A percentile compares a stretch with the other conserved stretches of the same genome.
These are phyloP conservation scores for Collybiopsis luxurians DNA, from an alignment of 768 basidiomycete genomes.

Conservation along the genomic window DNA sequence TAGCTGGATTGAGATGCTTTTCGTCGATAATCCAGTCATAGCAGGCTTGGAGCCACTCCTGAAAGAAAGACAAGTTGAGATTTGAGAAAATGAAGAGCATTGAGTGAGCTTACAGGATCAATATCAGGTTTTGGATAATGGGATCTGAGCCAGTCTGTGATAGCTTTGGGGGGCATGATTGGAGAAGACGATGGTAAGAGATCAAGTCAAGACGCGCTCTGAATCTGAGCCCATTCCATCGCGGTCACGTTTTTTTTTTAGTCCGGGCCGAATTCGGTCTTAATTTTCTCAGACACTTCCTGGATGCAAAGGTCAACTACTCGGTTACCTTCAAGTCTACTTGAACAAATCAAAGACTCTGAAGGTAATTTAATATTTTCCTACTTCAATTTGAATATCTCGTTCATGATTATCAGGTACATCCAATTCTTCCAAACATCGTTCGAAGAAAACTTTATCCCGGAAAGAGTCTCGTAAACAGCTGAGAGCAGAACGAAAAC, in stretches of 20 bases:
- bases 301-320: conserved; percentile 41
- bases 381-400: too few relatives aligned
- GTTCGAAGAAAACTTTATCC: conserved; percentile 24
- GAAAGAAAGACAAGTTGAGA: conserved; percentile 8
- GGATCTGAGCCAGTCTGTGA: conserved; percentile 52
- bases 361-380: too few relatives aligned
- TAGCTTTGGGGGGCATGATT: conserved; percentile 29
- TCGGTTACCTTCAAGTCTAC: conserved; percentile 31
- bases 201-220: background rate
- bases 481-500: conserved; percentile 55
- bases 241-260: conserved; percentile 2
- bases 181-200: conserved; percentile 9
- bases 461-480: conserved; percentile 68
- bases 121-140: conserved; percentile 61
- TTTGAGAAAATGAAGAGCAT: background rate
- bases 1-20: conserved; percentile 42
- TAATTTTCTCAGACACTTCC: too few relatives aligned
- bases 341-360: conserved; percentile 25
- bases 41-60: conserved; percentile 81
- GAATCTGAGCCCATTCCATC: background rate
- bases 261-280: background rate
- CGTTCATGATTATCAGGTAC: background rate
- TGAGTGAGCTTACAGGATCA: conserved; percentile 48
- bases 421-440: conserved; percentile 14
- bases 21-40: conserved; percentile 59